phyloP scores from a whole-genome alignment of 2,329 filamentous ascomycete species.

The Epichloe sp. region DNA sequence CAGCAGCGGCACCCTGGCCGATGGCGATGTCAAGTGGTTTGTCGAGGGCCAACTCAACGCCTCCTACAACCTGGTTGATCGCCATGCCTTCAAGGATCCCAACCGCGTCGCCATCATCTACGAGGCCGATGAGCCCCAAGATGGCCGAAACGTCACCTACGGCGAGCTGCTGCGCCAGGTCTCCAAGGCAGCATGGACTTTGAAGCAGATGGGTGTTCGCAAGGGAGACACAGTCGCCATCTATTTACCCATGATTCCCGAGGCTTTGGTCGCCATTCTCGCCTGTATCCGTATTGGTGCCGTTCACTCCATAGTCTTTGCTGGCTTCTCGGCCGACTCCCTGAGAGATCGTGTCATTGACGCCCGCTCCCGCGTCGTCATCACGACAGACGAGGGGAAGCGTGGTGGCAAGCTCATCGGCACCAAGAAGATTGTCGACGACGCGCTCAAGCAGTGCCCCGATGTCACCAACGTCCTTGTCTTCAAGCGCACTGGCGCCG shows the following conservation, averaged over 20 bases:
- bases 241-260: constrained; percentile 97
- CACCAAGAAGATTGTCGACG: constrained; percentile 98
- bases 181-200: constrained; percentile 69
- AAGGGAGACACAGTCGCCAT: constrained; percentile 97
- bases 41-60: constrained; percentile 87
- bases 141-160: constrained; percentile 86
- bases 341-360: constrained; percentile 90
- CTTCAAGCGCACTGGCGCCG: constrained; percentile 87
- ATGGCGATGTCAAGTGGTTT: constrained; percentile 91
- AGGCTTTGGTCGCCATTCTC: constrained; percentile 81
- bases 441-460: constrained; percentile 91
- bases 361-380: constrained; percentile 81
- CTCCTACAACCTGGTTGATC: constrained; percentile 93
- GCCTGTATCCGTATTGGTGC: constrained; percentile 88
- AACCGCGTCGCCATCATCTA: constrained; percentile 95
- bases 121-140: constrained; percentile 81
- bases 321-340: constrained; percentile 93
- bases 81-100: constrained; percentile 90
- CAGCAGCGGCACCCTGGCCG: constrained; percentile 57
- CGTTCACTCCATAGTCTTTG: constrained; percentile 94
- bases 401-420: constrained; percentile 93
- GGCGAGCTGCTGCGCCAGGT: constrained; percentile 87
- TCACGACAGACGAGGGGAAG: constrained; percentile 95
- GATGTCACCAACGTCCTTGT: constrained; percentile 77
- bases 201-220: constrained; percentile 91